Percentiles rank a stretch among this genome's conserved stretches.
Conservation (phyloP, 768 basidiomycete genomes). For the Hirschioporus abietinus region DNA sequence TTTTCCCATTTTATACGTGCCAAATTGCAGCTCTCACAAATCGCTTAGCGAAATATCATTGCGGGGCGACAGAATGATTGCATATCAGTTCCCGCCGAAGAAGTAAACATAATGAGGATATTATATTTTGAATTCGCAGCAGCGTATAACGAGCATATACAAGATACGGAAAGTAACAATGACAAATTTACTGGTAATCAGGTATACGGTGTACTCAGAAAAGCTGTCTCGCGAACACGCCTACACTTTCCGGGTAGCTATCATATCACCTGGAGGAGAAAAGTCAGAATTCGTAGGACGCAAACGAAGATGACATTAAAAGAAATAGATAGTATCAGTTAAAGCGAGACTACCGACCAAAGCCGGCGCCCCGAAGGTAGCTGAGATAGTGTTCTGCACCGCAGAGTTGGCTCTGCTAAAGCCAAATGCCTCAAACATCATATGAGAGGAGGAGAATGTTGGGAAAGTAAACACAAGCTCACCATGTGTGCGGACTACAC, state of each 20-base stretch:
- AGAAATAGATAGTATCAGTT: background rate
- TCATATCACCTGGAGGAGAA: background rate
- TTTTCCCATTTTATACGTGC: background rate
- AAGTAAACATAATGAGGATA: no score
- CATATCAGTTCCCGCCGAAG: no score
- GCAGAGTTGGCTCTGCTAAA: constrained; percentile 1
- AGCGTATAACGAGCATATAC: no score
- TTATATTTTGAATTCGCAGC: no score
- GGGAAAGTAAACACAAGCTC: background rate
- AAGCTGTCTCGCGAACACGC: no score
- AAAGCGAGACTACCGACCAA: constrained; percentile 2
- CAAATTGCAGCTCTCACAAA: no score
- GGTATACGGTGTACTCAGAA: no score
- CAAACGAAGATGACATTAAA: background rate
- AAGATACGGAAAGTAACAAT: no score
- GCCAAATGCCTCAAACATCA: constrained; percentile 8
- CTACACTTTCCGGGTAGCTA: no score
- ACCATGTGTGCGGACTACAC: background rate
- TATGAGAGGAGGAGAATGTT: background rate
- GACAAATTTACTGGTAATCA: no score
- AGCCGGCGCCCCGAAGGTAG: background rate
- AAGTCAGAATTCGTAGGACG: background rate
- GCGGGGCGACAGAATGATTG: no score
- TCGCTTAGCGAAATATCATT: no score
- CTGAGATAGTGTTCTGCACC: constrained; percentile 4